Percentiles rank a stretch among this genome's conserved stretches.
phyloP scores from a whole-genome alignment of 2,329 filamentous ascomycete species.

The Phialocephala sp. region DNA sequence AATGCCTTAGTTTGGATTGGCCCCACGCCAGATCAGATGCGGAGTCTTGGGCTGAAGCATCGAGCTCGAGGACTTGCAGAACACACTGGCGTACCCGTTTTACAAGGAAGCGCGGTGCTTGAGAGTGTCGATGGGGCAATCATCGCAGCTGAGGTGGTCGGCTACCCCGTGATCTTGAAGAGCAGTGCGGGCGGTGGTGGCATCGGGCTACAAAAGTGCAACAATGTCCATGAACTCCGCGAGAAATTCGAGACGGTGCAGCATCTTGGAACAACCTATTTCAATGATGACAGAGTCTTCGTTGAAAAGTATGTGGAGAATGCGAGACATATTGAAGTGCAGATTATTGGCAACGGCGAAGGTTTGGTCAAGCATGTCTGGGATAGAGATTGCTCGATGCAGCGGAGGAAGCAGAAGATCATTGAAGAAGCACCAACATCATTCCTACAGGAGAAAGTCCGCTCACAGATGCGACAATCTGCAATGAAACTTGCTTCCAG shows the following conservation, averaged over 20 bases:
- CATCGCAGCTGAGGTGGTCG: constrained; percentile 40
- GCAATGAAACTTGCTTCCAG: constrained; percentile 12
- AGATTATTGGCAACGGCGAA: constrained; percentile 51
- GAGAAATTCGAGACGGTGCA: constrained; percentile 49
- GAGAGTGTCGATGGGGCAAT: constrained; percentile 10
- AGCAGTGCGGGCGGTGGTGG: constrained; percentile 66
- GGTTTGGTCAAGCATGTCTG: constrained; percentile 47
- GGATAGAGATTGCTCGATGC: constrained; percentile 56
- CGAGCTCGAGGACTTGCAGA: constrained; percentile 15
- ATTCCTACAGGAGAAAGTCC: constrained; percentile 5
- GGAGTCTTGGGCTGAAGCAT: constrained; percentile 18
- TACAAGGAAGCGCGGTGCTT: constrained; percentile 14
- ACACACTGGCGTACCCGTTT: constrained; percentile 3
- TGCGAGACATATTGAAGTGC: constrained; percentile 54
- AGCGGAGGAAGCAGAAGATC: constrained; percentile 56
- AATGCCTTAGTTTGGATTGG: constrained; percentile 18
- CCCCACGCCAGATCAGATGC: constrained; percentile 17
- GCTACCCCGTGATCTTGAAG: constrained; percentile 57
- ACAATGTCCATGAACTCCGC: constrained; percentile 48
- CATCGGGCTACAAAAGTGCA: constrained; percentile 57
- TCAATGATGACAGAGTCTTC: constrained; percentile 41
- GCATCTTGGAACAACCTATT: constrained; percentile 13
- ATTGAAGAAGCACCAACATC: constrained; percentile 51
- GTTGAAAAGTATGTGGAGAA: constrained; percentile 51
- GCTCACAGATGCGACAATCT: constrained; percentile 10